Evolutionary conservation across 2,329 filamentous ascomycete species (phyloP).

Genomic region (Sodiomyces alkalinus): DNA sequence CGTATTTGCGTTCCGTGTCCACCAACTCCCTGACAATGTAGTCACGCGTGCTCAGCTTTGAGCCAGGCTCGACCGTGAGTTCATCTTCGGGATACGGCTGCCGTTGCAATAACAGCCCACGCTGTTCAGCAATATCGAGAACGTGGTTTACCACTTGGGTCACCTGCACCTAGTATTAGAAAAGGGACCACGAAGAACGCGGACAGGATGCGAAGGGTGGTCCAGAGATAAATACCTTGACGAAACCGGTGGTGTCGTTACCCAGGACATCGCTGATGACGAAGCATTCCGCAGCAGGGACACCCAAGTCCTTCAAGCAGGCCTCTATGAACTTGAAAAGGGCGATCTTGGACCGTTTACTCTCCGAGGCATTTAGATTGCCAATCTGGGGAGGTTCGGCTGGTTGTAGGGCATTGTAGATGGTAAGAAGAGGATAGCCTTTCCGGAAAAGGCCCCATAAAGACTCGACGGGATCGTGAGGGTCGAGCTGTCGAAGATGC

Average conservation of each 20-base stretch:
- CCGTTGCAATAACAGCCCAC: conserved; percentile 53
- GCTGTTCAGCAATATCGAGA: conserved; percentile 68
- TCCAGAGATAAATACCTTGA: conserved; percentile 49
- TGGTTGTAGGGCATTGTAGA: conserved; percentile 78
- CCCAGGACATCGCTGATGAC: conserved; percentile 84
- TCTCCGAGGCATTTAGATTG: conserved; percentile 35
- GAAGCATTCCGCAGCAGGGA: conserved; percentile 72
- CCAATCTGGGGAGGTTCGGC: conserved; percentile 49
- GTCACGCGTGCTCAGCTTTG: conserved; percentile 60
- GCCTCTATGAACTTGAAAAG: conserved; percentile 88
- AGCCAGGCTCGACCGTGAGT: conserved; percentile 36
- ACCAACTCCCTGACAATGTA: conserved; percentile 86
- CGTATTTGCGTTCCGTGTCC: conserved; percentile 92
- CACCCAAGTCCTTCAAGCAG: conserved; percentile 67
- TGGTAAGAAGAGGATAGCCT: conserved; percentile 69
- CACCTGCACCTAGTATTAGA: conserved; percentile 30
- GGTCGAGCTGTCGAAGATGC: conserved; percentile 57
- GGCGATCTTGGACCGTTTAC: conserved; percentile 71
- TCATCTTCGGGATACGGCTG: conserved; percentile 43
- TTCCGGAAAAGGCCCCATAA: conserved; percentile 77
- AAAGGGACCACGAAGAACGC: neutral
- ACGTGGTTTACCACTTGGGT: conserved; percentile 86
- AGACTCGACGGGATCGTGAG: conserved; percentile 66
- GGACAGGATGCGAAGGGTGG: neutral
- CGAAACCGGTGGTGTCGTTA: conserved; percentile 91